Evolutionary conservation across 371 early-diverging fungal species (phyloP).

Genomic region (Mortierella polycephala): DNA sequence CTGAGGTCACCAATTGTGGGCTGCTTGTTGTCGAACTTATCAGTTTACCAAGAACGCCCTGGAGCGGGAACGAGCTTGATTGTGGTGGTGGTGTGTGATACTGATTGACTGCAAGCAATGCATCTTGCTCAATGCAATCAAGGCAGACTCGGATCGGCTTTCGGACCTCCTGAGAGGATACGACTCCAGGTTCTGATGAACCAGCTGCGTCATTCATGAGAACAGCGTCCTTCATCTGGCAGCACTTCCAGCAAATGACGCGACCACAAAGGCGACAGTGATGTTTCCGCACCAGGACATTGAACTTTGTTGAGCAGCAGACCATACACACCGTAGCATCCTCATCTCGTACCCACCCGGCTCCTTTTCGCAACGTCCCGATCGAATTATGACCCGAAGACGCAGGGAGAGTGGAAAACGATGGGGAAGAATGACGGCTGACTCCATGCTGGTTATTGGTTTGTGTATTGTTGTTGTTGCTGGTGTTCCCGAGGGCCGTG

Average conservation of each 20-base stretch:
- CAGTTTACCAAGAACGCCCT: conserved; percentile 37
- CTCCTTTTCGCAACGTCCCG: conserved; percentile 30
- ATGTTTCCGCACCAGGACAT: conserved; percentile 52
- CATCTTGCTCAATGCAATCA: conserved; percentile 49
- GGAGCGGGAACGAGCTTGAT: conserved; percentile 24
- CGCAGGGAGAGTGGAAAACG: conserved; percentile 13
- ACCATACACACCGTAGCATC: conserved; percentile 54
- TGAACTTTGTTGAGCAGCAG: conserved; percentile 45
- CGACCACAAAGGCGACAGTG: conserved; percentile 56
- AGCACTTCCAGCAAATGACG: conserved; percentile 55
- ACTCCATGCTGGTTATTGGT: background rate
- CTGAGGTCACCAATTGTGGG: conserved; percentile 22
- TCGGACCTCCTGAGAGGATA: conserved; percentile 10
- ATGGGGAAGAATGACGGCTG: background rate
- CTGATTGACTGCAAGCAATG: background rate
- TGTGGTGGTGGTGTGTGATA: conserved; percentile 12
- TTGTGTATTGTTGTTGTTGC: background rate
- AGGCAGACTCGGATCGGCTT: conserved; percentile 47
- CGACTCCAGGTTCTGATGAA: background rate
- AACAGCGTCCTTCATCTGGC: conserved; percentile 50
- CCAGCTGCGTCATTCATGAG: background rate
- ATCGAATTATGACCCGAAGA: conserved; percentile 5
- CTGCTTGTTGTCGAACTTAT: conserved; percentile 19
- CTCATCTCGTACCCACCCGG: conserved; percentile 55
- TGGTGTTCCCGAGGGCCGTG: background rate